Conservation (phyloP, 768 basidiomycete species). For the Dioszegia aurantiaca region DNA sequence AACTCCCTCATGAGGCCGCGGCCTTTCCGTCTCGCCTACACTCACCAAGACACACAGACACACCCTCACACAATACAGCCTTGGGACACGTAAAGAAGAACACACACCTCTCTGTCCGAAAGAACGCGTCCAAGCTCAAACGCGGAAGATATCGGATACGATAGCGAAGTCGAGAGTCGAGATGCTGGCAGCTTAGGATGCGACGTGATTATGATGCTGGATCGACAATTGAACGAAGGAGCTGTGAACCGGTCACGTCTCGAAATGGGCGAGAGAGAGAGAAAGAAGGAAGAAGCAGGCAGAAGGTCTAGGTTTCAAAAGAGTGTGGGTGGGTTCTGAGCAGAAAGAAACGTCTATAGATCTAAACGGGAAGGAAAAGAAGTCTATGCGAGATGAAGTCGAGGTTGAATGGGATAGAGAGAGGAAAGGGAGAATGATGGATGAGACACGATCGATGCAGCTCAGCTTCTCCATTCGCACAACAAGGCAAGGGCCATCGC, state of each 20-base stretch:
- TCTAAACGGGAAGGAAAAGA: background rate
- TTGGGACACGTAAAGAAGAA: no score
- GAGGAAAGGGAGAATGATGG: background rate
- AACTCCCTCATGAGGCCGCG: background rate
- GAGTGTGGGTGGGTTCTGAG: constrained; percentile 10
- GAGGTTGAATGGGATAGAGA: background rate
- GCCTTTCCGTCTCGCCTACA: background rate
- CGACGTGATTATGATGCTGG: no score
- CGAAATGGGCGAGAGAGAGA: background rate
- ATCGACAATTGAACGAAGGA: background rate
- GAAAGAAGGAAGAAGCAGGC: background rate
- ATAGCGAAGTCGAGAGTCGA: background rate
- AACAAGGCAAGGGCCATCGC: background rate
- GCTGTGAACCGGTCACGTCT: constrained; percentile 15
- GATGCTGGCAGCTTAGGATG: background rate
- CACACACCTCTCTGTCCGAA: background rate
- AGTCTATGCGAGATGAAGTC: background rate
- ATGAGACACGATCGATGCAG: background rate
- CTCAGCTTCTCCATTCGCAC: background rate
- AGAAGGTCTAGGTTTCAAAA: background rate
- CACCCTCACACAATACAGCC: background rate
- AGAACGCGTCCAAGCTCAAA: no score
- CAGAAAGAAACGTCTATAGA: background rate
- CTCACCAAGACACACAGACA: background rate
- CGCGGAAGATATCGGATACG: no score